Conservation (phyloP, 345 rosid species). For the Chamaenerion angustifolium region DNA sequence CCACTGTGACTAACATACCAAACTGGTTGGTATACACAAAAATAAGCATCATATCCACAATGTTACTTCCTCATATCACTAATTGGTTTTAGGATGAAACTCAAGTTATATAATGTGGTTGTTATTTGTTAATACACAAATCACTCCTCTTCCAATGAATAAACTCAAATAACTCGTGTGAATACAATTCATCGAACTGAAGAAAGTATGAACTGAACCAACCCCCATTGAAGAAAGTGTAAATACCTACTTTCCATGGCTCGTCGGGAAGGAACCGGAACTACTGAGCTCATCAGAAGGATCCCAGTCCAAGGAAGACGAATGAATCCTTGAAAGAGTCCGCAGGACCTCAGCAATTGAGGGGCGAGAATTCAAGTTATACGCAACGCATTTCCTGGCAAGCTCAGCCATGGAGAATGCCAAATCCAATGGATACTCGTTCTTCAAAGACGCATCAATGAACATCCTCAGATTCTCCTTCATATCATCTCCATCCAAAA, state of each 20-base stretch:
- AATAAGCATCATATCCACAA: no score
- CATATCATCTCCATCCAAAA: slow-evolving; percentile 61
- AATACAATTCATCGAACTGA: no score
- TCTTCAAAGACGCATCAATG: slow-evolving; percentile 43
- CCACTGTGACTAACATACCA: no score
- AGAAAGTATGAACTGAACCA: no score
- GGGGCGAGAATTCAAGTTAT: slow-evolving; percentile 54
- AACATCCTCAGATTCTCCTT: slow-evolving; percentile 47
- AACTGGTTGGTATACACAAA: no score
- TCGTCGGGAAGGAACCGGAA: slow-evolving; percentile 22
- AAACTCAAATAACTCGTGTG: no score
- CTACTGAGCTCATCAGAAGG: slow-evolving; percentile 50
- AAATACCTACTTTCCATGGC: slow-evolving; percentile 16
- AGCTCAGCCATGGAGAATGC: slow-evolving; percentile 72
- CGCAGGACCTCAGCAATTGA: slow-evolving; percentile 32
- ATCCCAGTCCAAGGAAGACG: slow-evolving; percentile 78
- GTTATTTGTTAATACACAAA: no score
- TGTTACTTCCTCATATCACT: no score
- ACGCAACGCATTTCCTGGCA: slow-evolving; percentile 47
- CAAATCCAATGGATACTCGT: slow-evolving; percentile 65
- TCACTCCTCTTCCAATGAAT: no score
- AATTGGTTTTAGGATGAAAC: no score
- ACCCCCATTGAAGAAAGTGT: no score
- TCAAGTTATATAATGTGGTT: no score
- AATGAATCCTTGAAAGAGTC: slow-evolving; percentile 55